Evolutionary conservation across 2,329 filamentous ascomycete genomes (phyloP).

Genomic region (Teratosphaeria gauchensis): DNA sequence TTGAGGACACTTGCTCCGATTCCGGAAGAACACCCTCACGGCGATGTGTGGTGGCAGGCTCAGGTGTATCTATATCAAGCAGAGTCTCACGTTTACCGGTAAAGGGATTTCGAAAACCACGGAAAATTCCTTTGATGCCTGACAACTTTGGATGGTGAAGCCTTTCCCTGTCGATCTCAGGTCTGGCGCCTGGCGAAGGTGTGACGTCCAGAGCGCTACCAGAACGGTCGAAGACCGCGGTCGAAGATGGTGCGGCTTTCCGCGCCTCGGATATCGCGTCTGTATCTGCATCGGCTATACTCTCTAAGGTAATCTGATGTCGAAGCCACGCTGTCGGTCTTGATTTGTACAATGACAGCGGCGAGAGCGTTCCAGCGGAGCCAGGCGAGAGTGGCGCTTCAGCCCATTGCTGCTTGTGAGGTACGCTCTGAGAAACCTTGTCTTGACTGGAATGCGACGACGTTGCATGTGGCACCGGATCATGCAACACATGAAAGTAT

Average conservation of each 20-base stretch:
- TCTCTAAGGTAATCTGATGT: constrained; percentile 1
- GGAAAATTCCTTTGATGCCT: neutral
- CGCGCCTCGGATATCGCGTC: neutral
- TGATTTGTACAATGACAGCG: neutral
- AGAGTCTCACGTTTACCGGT: neutral
- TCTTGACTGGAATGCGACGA: neutral
- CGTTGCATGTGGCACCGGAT: neutral
- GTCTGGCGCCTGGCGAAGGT: neutral
- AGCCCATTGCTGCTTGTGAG: neutral
- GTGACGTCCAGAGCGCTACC: neutral
- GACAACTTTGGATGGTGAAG: neutral
- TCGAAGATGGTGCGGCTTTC: neutral
- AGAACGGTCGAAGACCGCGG: neutral
- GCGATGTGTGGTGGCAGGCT: constrained; percentile 2
- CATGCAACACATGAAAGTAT: neutral
- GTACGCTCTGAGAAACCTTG: neutral
- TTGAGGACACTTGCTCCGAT: neutral
- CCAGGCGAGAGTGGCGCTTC: neutral
- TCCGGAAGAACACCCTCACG: neutral
- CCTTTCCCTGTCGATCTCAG: neutral
- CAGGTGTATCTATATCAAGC: neutral
- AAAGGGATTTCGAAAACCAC: neutral
- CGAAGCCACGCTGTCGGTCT: constrained; percentile 1
- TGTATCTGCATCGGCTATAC: constrained; percentile 3
- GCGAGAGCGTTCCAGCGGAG: neutral